These are phyloP conservation scores for Dryas alaskensis DNA, from an alignment of 306 rosid genomes.

Conservation along the genomic window DNA sequence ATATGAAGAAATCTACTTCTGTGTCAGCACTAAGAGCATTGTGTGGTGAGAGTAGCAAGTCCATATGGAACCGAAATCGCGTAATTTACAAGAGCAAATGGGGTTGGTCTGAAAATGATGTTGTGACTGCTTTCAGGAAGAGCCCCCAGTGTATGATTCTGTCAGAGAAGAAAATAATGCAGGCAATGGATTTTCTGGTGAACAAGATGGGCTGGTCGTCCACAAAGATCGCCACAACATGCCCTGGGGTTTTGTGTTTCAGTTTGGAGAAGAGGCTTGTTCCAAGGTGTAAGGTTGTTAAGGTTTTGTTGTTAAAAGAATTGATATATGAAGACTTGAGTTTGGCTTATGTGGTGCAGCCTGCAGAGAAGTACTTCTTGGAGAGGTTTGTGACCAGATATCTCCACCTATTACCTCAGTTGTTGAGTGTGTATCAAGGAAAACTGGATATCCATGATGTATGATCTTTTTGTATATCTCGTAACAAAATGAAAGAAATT, in stretches of 20 bases:
- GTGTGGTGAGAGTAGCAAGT: constrained; percentile 13
- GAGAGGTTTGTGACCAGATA: constrained; percentile 25
- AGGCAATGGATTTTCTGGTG: constrained; percentile 39
- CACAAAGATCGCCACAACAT: constrained; percentile 1
- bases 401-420: constrained; percentile 1
- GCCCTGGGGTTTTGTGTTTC: neutral
- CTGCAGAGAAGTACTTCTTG: constrained; percentile 19
- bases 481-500: no score
- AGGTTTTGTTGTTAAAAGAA: constrained; percentile 30
- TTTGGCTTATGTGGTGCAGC: neutral
- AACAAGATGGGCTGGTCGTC: constrained; percentile 34
- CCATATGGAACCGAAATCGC: constrained; percentile 41
- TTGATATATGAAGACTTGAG: constrained; percentile 15
- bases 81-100: constrained; percentile 37
- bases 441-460: constrained; percentile 9
- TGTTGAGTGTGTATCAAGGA: constrained; percentile 25
- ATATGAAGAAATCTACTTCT: constrained; percentile 22
- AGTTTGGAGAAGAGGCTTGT: constrained; percentile 45
- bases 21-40: constrained; percentile 30
- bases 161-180: constrained; percentile 36
- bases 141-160: constrained; percentile 35
- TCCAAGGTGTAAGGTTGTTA: constrained; percentile 41
- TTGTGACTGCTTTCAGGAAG: constrained; percentile 32
- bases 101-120: constrained; percentile 55
- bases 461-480: neutral